These are phyloP conservation scores for Populus trichocarpa DNA, from an alignment of 441 rosid species.

Conservation along the genomic window DNA sequence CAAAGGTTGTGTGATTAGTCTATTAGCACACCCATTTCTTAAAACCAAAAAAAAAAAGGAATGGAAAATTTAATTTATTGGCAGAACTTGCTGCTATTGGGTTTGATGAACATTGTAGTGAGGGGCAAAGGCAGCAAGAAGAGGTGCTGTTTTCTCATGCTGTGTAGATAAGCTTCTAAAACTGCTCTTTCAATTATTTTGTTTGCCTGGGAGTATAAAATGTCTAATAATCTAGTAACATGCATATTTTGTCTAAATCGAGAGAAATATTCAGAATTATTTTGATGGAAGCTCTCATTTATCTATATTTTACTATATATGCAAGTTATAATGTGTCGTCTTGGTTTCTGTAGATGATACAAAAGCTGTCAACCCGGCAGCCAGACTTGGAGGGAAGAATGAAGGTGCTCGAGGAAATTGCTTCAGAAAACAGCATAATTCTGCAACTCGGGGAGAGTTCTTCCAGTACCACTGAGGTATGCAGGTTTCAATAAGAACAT, in stretches of 20 bases:
- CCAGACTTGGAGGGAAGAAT: constrained; percentile 55
- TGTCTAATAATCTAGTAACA: background rate
- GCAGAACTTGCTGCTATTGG: background rate
- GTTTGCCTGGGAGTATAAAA: background rate
- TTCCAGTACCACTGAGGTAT: constrained; percentile 41
- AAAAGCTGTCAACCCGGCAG: constrained; percentile 77
- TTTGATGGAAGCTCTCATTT: background rate
- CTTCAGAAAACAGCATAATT: constrained; percentile 54
- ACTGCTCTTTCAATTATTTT: background rate
- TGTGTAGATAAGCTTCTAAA: background rate
- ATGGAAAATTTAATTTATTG: background rate
- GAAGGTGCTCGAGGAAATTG: constrained; percentile 66
- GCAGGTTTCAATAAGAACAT: constrained; percentile 1
- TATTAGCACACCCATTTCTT: background rate
- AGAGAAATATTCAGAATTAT: background rate
- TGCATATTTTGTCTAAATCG: background rate
- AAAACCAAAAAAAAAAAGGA: too few species aligned
- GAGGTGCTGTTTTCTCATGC: background rate
- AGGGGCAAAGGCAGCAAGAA: background rate
- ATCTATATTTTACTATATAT: too few species aligned
- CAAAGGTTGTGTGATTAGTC: background rate
- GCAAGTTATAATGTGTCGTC: background rate
- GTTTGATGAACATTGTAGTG: background rate
- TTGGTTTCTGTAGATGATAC: constrained; percentile 52
- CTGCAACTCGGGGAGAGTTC: constrained; percentile 50